These are phyloP conservation scores for Trichoderma pleuroti DNA, from an alignment of 2,329 filamentous ascomycete species.

Conservation along the genomic window DNA sequence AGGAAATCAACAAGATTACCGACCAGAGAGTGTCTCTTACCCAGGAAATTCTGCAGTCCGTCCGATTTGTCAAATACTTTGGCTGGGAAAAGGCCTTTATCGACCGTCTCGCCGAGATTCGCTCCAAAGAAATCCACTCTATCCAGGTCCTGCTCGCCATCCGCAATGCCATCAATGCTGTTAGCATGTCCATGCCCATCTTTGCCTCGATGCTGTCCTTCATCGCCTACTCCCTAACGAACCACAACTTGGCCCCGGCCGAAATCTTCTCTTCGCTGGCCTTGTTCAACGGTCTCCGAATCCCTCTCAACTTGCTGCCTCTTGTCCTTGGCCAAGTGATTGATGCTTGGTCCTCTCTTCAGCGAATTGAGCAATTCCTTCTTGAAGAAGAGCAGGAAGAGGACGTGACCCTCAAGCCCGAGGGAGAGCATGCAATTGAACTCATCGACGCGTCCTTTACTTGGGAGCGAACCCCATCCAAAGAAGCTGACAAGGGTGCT, in stretches of 20 bases:
- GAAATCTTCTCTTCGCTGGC: slow-evolving; percentile 89
- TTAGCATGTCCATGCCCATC: slow-evolving; percentile 82
- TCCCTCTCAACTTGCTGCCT: slow-evolving; percentile 86
- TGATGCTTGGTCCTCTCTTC: slow-evolving; percentile 81
- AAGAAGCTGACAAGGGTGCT: slow-evolving; percentile 43
- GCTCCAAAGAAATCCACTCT: slow-evolving; percentile 72
- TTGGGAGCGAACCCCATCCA: slow-evolving; percentile 70
- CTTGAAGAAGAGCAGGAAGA: slow-evolving; percentile 81
- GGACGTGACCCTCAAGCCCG: slow-evolving; percentile 53
- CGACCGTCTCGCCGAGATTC: slow-evolving; percentile 68
- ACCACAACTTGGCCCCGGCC: slow-evolving; percentile 68
- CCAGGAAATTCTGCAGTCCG: slow-evolving; percentile 86
- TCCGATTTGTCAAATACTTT: slow-evolving; percentile 94
- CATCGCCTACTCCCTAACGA: slow-evolving; percentile 69
- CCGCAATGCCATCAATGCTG: slow-evolving; percentile 78
- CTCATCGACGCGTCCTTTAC: slow-evolving; percentile 75
- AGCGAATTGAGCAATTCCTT: slow-evolving; percentile 84
- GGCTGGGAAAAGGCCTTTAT: slow-evolving; percentile 92
- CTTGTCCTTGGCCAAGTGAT: slow-evolving; percentile 84
- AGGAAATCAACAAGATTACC: slow-evolving; percentile 85
- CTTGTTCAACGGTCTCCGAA: slow-evolving; percentile 84
- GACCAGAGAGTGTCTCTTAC: slow-evolving; percentile 88
- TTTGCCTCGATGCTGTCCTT: slow-evolving; percentile 96
- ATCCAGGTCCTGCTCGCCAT: slow-evolving; percentile 81
- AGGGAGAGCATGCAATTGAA: slow-evolving; percentile 66